These are phyloP conservation scores for Metarhizium rileyi DNA, from an alignment of 2,329 filamentous ascomycete genomes.

Conservation along the genomic window DNA sequence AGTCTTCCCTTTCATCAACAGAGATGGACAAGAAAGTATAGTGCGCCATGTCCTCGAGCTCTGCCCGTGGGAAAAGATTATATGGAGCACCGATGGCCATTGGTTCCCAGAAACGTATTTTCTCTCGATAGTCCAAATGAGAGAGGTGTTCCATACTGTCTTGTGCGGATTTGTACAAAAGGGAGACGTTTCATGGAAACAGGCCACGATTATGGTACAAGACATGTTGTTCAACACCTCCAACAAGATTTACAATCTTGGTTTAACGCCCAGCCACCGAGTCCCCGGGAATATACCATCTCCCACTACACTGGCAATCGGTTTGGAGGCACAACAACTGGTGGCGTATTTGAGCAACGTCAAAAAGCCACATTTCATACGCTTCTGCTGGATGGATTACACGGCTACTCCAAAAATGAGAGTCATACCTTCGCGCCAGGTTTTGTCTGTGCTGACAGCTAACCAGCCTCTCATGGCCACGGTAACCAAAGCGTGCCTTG, in stretches of 20 bases:
- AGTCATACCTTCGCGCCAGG: constrained; percentile 54
- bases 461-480: constrained; percentile 40
- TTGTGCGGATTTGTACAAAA: constrained; percentile 57
- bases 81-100: constrained; percentile 76
- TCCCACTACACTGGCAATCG: too few species aligned
- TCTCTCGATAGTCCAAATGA: constrained; percentile 61
- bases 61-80: constrained; percentile 62
- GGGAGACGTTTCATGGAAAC: constrained; percentile 47
- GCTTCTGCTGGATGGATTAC: constrained; percentile 70
- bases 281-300: background rate
- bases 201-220: constrained; percentile 54
- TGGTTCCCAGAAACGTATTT: constrained; percentile 71
- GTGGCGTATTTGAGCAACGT: background rate
- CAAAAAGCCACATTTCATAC: constrained; percentile 40
- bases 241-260: constrained; percentile 61
- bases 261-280: background rate
- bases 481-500: constrained; percentile 54
- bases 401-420: constrained; percentile 59
- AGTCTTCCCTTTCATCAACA: constrained; percentile 69
- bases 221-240: constrained; percentile 69
- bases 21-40: constrained; percentile 63
- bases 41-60: constrained; percentile 66
- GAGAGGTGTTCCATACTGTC: constrained; percentile 59
- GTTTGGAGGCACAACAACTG: background rate
- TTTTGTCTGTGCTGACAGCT: constrained; percentile 35